Conservation (phyloP, 2,329 filamentous ascomycete species). For the Arthrobotrys sinensis region DNA sequence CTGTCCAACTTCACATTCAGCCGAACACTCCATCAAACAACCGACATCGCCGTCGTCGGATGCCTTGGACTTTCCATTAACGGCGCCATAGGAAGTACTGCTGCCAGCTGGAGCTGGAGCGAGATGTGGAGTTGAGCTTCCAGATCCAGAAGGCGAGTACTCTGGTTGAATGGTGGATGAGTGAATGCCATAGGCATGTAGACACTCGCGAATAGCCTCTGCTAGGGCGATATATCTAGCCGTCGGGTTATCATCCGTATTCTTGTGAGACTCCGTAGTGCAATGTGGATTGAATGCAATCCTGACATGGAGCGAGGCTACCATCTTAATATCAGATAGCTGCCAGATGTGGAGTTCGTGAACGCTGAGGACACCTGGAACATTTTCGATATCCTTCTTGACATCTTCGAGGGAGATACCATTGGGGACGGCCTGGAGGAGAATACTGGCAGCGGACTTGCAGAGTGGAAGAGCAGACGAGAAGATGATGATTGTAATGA, state of each 20-base stretch:
- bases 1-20: conserved; percentile 68
- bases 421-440: conserved; percentile 92
- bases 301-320: conserved; percentile 93
- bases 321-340: conserved; percentile 91
- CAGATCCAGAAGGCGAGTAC: conserved; percentile 70
- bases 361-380: conserved; percentile 88
- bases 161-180: conserved; percentile 98
- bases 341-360: conserved; percentile 99
- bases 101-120: conserved; percentile 66
- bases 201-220: conserved; percentile 83
- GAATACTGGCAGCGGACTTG: conserved; percentile 84
- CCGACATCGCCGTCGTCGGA: conserved; percentile 65
- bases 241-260: conserved; percentile 72
- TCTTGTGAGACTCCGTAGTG: conserved; percentile 72
- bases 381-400: conserved; percentile 86
- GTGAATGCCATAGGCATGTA: conserved; percentile 96
- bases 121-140: conserved; percentile 63
- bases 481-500: conserved; percentile 88
- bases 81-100: conserved; percentile 62
- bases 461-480: conserved; percentile 84
- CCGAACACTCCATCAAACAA: conserved; percentile 69
- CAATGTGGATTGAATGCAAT: conserved; percentile 76
- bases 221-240: conserved; percentile 92
- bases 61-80: conserved; percentile 64
- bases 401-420: conserved; percentile 91